Evolutionary conservation across 768 basidiomycete species (phyloP).

Genomic region (Sporobolomyces phaffii): DNA sequence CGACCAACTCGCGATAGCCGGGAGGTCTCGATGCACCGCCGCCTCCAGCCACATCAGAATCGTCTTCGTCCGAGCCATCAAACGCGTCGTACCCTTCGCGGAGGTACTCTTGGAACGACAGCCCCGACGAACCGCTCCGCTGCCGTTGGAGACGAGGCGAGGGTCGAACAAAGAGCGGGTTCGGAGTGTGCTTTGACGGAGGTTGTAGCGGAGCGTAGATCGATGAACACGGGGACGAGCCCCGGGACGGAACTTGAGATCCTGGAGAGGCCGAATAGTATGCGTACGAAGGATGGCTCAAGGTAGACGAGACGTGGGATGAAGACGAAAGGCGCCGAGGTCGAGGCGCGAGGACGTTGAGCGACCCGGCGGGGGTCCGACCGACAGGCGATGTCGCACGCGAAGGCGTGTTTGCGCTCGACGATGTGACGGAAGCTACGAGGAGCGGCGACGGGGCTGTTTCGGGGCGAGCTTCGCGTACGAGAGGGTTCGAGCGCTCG

Average conservation of each 20-base stretch:
- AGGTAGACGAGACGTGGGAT: neutral
- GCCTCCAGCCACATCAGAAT: neutral
- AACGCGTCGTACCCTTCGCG: neutral
- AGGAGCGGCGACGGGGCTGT: slow-evolving; percentile 7
- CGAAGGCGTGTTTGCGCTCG: neutral
- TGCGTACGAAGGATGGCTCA: neutral
- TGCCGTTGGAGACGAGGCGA: neutral
- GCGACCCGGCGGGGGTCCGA: neutral
- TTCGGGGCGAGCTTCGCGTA: neutral
- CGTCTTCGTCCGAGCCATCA: neutral
- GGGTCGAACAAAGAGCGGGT: slow-evolving; percentile 25
- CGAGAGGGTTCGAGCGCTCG: neutral
- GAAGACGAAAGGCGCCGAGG: slow-evolving; percentile 11
- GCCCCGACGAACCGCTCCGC: neutral
- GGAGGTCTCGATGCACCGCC: neutral
- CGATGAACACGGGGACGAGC: slow-evolving; percentile 31
- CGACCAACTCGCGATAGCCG: slow-evolving; percentile 30
- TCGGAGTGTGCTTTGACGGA: slow-evolving; percentile 12
- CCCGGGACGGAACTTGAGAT: slow-evolving; percentile 24
- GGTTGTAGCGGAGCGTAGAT: slow-evolving; percentile 30
- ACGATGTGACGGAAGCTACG: slow-evolving; percentile 8
- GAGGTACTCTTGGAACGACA: slow-evolving; percentile 28
- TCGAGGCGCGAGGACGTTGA: neutral
- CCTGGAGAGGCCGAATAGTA: slow-evolving; percentile 17
- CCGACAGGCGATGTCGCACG: slow-evolving; percentile 5